Base-by-base conservation (phyloP, 2,329 filamentous ascomycete species). In the Fusarium duplospermum region DNA sequence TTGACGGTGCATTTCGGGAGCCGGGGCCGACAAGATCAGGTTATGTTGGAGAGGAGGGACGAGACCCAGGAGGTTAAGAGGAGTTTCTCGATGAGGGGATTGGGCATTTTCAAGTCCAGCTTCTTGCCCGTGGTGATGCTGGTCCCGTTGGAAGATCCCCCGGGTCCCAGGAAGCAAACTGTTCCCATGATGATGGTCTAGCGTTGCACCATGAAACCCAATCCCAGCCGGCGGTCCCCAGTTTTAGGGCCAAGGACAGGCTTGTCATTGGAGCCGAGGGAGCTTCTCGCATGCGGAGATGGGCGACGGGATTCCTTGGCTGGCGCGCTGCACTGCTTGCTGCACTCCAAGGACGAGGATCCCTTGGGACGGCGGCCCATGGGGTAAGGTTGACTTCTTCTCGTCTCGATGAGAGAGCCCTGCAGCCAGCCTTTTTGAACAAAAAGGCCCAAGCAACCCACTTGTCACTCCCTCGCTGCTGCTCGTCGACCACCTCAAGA, bases 201-300 rank as follows among this genome's bases (percentile, higher is more conserved):
- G 22, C 40, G 36, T 59, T 61, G 56, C 56, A 60, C 56, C 57
- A 42, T 24, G 40, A 24, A 61, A 61, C 56, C 42, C 63, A 61
- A 31, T 52, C 60, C 45, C 31, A 62, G 16, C 22, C 27, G 14
- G 6, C 29, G 5, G 24, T 31, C 57, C 24, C 57, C 36, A 42
- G n/a, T 60, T 40, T 60, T 45, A 36, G 27, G 56, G 63, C 31
- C 57, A 52, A 13, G 22, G 14, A 33, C 18, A 52, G 60, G 35
- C 59, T 20, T 36, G 20, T 10, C 24, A 52, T n/a, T 20, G 40
- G 38, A 38, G 50, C 50, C 36, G 24, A 56, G 38, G n/a, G 45
- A 35, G 24, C 47, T 52, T 13, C 33, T 42, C 45, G 50, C 45
- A 61, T 70, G 75, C 66, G 71, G 75, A 69, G 70, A 73, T 74